Evolutionary conservation across 306 rosid genomes (phyloP), one percentile per base, ranked within the genome.

Genomic region (Aeschynomene evenia): DNA sequence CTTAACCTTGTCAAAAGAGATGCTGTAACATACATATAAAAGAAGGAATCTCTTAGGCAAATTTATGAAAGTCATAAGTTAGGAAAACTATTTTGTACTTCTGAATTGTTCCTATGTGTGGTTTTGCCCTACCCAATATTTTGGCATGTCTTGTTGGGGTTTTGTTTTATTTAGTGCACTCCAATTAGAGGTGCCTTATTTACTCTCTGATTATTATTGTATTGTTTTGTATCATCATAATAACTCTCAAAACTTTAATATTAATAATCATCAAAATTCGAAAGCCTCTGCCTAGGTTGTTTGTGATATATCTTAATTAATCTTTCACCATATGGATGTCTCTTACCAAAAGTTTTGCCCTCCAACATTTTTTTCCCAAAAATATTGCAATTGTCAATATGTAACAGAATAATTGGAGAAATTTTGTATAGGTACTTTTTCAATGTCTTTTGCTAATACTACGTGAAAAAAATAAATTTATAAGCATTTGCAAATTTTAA

Each of bases 1-100:
- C 42, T 73, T 54, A 57, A 42, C 75, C 69, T 33, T 55, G 37
- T 79, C 71, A 68, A 62, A n/a, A 54, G 75, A 68, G 53, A 74
- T 64, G 76, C 62, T 70, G 55, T 12, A 12, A 15, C 14, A 40
- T 40, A 33, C 58, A 54, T 70, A 49, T 63, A 28, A 6, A n/a
- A 56, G 67, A 73, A 58, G 33, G 61, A 61, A 15, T 69, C 63
- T 23, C 13, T 71, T 72, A 43, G 48, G 37, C 29, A 68, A n/a
- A 57, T 13, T 78, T 64, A 60, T 53, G 63, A 51, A n/a, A 72
- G 79, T 0, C 37, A 28, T 33, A 33, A 5, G 2, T 33, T 33
- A 33, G 37, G 10, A 11, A 12, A 13, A 2, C 15, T 6, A 12
- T 28, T 28, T 40, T 40, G 5, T 40, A 16, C 48, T 14, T 12